A percentile compares a stretch with the other conserved stretches of the same genome.
phyloP scores from a whole-genome alignment of 495 filamentous ascomycete genomes.

The Oidiodendron maius region DNA sequence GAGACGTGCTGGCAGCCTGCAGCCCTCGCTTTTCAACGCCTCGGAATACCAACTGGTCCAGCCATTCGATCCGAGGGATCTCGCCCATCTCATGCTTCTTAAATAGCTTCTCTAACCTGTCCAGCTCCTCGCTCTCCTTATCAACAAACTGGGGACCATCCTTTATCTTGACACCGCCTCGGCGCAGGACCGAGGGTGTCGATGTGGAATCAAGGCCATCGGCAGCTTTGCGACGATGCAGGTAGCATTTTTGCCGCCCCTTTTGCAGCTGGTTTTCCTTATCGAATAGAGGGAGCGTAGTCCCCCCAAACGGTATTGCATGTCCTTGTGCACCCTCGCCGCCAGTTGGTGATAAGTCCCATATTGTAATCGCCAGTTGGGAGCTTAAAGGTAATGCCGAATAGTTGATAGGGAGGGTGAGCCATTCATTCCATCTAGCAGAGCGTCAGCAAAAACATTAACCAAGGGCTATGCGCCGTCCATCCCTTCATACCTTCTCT shows the following conservation, averaged over 20 bases:
- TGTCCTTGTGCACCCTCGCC: constrained; percentile 59
- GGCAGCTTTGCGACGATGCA: constrained; percentile 76
- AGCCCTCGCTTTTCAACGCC: constrained; percentile 70
- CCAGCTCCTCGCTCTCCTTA: constrained; percentile 68
- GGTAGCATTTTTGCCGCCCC: constrained; percentile 83
- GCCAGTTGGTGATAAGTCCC: constrained; percentile 83
- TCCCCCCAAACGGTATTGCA: constrained; percentile 88
- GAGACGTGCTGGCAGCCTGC: constrained; percentile 36
- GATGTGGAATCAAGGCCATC: constrained; percentile 78
- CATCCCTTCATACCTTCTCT: constrained; percentile 38
- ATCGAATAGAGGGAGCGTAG: constrained; percentile 86
- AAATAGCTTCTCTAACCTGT: constrained; percentile 77
- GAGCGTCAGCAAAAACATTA: constrained; percentile 6
- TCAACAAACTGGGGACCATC: constrained; percentile 26
- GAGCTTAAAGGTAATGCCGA: constrained; percentile 70
- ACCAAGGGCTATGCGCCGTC: neutral
- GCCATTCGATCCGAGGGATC: constrained; percentile 86
- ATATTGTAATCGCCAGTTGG: constrained; percentile 87
- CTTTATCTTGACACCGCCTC: constrained; percentile 10
- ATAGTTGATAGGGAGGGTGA: constrained; percentile 77
- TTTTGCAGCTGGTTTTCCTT: constrained; percentile 82
- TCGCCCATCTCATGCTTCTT: constrained; percentile 99
- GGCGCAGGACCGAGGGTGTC: constrained; percentile 58
- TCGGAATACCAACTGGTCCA: constrained; percentile 88
- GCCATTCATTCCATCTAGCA: constrained; percentile 88